phyloP scores from a whole-genome alignment of 306 rosid species.

The Canavalia ensiformis region DNA sequence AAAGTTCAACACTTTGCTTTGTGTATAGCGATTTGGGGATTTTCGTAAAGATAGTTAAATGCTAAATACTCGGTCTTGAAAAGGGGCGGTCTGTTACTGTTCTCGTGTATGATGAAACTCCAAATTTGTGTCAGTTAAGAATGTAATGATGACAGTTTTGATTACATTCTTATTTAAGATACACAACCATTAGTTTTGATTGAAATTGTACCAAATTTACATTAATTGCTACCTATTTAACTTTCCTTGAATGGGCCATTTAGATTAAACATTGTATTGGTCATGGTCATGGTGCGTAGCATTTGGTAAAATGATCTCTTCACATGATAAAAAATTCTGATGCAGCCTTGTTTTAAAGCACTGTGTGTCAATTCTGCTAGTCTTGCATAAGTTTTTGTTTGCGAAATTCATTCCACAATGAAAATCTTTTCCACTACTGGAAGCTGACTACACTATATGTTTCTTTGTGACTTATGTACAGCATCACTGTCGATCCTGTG shows the following conservation, averaged over 20 bases:
- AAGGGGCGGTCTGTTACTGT: slow-evolving; percentile 7
- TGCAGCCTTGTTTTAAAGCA: neutral
- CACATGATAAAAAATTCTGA: neutral
- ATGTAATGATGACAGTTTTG: neutral
- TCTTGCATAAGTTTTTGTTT: neutral
- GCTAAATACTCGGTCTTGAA: neutral
- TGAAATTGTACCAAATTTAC: slow-evolving; percentile 9
- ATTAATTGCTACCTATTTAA: slow-evolving; percentile 5
- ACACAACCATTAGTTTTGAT: slow-evolving; percentile 3
- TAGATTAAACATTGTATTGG: neutral
- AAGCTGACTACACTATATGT: slow-evolving; percentile 37
- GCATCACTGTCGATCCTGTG: slow-evolving; percentile 97
- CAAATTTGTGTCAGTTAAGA: neutral
- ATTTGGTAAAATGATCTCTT: slow-evolving; percentile 31
- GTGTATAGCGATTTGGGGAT: slow-evolving; percentile 28
- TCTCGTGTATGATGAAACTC: neutral
- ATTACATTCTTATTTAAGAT: slow-evolving; percentile 36
- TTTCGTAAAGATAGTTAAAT: neutral
- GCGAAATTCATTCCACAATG: slow-evolving; percentile 23
- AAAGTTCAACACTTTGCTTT: slow-evolving; percentile 16
- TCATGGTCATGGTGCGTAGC: neutral
- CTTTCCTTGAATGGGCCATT: neutral
- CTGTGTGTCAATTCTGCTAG: neutral
- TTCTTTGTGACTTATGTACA: slow-evolving; percentile 45
- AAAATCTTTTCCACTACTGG: slow-evolving; percentile 24